These are phyloP conservation scores for Venturia carpophila DNA, from an alignment of 2,329 filamentous ascomycete species.

Conservation along the genomic window DNA sequence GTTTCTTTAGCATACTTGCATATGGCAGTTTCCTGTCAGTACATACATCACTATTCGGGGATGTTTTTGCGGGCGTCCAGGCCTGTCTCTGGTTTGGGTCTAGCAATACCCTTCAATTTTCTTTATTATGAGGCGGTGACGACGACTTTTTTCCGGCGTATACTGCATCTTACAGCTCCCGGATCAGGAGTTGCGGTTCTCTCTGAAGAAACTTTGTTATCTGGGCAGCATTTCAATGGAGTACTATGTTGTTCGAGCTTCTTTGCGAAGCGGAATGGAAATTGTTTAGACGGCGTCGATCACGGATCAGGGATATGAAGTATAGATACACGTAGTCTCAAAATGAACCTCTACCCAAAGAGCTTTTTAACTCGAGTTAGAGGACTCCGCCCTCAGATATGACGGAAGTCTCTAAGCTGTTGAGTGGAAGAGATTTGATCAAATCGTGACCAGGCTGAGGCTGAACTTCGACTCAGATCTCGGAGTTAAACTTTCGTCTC, in stretches of 20 bases:
- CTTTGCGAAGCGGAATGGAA: neutral
- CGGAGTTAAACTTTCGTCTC: neutral
- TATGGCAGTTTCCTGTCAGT: neutral
- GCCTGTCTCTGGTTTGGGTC: neutral
- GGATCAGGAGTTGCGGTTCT: neutral
- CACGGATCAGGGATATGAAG: neutral
- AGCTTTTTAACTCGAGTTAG: no score
- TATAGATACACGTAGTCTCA: neutral
- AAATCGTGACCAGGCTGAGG: neutral
- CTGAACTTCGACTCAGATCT: neutral
- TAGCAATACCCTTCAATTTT: slow-evolving; percentile 3
- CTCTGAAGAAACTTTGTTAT: slow-evolving; percentile 1
- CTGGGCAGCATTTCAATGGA: slow-evolving; percentile 3
- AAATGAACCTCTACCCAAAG: neutral
- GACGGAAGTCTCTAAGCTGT: no score
- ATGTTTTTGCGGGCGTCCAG: neutral
- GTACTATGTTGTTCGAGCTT: slow-evolving; percentile 5
- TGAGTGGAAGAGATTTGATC: no score
- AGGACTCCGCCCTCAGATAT: neutral
- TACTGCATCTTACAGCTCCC: neutral
- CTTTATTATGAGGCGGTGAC: neutral
- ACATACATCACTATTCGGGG: slow-evolving; percentile 1
- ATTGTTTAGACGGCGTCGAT: neutral
- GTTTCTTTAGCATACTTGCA: slow-evolving; percentile 1
- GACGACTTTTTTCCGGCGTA: neutral